Evolutionary conservation across 2,329 filamentous ascomycete species (phyloP).

Genomic region (Macrophomina phaseolina): DNA sequence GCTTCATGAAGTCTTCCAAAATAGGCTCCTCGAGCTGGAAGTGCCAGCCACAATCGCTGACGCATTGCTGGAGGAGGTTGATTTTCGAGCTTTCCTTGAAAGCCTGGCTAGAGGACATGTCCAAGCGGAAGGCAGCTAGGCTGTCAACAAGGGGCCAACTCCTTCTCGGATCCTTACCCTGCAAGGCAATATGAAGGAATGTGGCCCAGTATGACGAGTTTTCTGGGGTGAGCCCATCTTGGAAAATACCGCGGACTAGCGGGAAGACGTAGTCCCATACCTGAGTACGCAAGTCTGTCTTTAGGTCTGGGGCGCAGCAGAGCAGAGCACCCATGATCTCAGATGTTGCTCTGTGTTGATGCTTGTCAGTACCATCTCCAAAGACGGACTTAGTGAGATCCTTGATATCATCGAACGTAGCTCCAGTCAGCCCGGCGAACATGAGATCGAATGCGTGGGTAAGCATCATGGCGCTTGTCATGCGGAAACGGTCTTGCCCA

Average conservation of each 20-base stretch:
- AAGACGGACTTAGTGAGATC: constrained; percentile 78
- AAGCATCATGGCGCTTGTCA: constrained; percentile 84
- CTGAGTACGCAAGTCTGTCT: constrained; percentile 71
- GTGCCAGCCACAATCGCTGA: constrained; percentile 92
- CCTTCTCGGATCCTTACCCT: constrained; percentile 87
- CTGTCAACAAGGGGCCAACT: constrained; percentile 84
- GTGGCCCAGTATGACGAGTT: constrained; percentile 95
- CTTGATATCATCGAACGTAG: constrained; percentile 86
- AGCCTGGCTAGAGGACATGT: constrained; percentile 93
- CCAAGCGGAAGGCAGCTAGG: constrained; percentile 83
- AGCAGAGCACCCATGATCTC: constrained; percentile 91
- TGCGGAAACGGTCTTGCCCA: constrained; percentile 83
- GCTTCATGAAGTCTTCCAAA: constrained; percentile 82
- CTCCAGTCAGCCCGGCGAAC: constrained; percentile 75
- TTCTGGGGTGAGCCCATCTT: constrained; percentile 91
- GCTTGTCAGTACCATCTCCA: constrained; percentile 93
- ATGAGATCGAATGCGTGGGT: constrained; percentile 91
- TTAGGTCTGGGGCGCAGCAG: constrained; percentile 78
- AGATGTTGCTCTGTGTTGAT: constrained; percentile 93
- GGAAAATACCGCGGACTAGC: constrained; percentile 82
- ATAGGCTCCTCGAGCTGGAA: constrained; percentile 91
- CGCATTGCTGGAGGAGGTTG: constrained; percentile 83
- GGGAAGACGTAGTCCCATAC: constrained; percentile 93
- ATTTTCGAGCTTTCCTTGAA: constrained; percentile 99
- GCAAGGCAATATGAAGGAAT: constrained; percentile 86